Base-by-base conservation (phyloP, 495 filamentous ascomycete genomes). In the Corynascus novoguineensis region DNA sequence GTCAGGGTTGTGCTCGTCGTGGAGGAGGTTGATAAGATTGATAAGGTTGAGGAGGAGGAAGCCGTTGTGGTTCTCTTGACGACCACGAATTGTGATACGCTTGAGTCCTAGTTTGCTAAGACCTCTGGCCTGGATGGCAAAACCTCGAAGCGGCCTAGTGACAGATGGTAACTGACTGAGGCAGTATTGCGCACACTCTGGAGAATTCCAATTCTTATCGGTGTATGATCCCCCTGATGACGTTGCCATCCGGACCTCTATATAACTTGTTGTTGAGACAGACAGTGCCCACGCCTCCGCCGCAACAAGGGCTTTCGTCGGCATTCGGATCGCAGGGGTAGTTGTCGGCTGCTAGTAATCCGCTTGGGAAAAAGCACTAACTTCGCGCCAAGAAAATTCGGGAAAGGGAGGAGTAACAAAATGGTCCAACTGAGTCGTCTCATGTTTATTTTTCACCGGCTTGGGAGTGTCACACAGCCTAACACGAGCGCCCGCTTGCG, bases 241-340 rank as follows among this genome's bases (percentile, higher is more conserved):
- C 29, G 15, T 40, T 17, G 2, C 50, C 50, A 9, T 29, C 35
- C 0, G 50, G 35, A 9, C 24, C n/a, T 10, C 50, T 11, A 25
- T 35, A 52, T 1, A 52, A 25, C 14, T 52, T 52, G 35, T 52
- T 52, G 12, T 11, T 28, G 12, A 52, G 15, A n/a, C 50, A 52
- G 24, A 41, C 22, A 2, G 6, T 11, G 1, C 50, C 50, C 3
- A 3, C 4, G 2, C 22, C 12, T 27, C 35, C 34, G 34, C 8
- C 50, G 24, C 50, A 52, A 12, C 49, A 51, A 10, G 32, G 3
- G 49, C 32, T 38, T 8, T 51, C 32, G 31, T 21, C 49, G 32
- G 19, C 49, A 14, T 40, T 9, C 14, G 50, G 29, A 10, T 35
- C 29, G 47, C 47, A 50, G 2, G 47, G 29, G 29, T 11, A 35